Base-by-base conservation (phyloP, 257 asterid genomes). In the Forsythia viridissima region DNA sequence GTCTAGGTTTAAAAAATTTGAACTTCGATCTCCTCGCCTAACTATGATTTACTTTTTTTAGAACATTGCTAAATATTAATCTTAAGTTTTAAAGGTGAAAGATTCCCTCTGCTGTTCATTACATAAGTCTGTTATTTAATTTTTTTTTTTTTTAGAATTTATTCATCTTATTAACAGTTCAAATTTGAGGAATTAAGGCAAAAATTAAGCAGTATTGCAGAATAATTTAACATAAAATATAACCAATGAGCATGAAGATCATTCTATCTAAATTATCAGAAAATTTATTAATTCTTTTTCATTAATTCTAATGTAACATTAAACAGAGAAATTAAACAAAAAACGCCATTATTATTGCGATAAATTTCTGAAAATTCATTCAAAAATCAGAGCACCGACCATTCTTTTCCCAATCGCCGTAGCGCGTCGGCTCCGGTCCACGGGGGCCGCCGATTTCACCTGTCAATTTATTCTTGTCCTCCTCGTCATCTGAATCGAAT, bases 371-470 rank as follows among this genome's bases (percentile, higher is more conserved):
- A 21, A 0, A 15, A 13, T 46, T n/a, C 76, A 65, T 18, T 88
- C 85, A 92, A 85, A 94, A 94, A 88, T 92, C 97, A 30, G 74
- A 88, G 90, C 98, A 94, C 70, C 98, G 94, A 18, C 98, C 98
- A 55, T 88, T 86, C 79, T 84, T 86, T 81, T 94, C 98, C 98
- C 97, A 94, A 74, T 94, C 98, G 55, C 97, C 97, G 86, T 83
- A 94, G 72, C 98, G 91, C 20, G 97, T 94, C 39, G 98, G 97
- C 85, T 94, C 97, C 11, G 97, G 98, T 3, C 97, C 98, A 76
- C 88, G 90, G 6, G 98, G 97, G 8, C 97, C 98, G 15, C 97
- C 97, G 72, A 90, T 52, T 82, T 94, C 97, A 41, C 92, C 94
- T 59, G 95, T 90, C 72, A 48, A 65, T 83, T 82, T 86, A 34